phyloP scores from a whole-genome alignment of 2,329 filamentous ascomycete species.

The Xylariaceae sp. region DNA sequence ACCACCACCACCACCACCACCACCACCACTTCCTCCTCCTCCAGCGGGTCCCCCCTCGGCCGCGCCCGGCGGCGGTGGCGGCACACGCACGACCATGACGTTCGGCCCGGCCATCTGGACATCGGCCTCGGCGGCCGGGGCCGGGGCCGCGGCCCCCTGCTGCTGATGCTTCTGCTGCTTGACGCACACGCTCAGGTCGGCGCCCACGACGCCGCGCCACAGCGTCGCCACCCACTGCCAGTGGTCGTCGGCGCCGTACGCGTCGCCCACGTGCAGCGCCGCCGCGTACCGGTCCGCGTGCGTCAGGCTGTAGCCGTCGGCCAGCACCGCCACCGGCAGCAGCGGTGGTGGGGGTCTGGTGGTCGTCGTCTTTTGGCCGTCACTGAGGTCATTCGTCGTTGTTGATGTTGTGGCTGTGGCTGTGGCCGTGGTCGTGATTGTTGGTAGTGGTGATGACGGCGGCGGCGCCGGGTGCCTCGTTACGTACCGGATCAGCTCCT shows the following conservation, averaged over 20 bases:
- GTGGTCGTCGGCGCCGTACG: conserved; percentile 77
- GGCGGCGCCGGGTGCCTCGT: conserved; percentile 21
- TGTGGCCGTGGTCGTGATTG: conserved; percentile 4
- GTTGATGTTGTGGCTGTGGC: background rate
- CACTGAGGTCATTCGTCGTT: conserved; percentile 1
- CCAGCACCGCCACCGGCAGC: conserved; percentile 67
- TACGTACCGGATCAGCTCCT: conserved; percentile 55
- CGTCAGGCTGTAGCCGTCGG: conserved; percentile 71
- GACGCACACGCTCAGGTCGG: conserved; percentile 71
- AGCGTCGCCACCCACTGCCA: conserved; percentile 97
- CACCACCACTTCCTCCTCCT: too few relatives aligned
- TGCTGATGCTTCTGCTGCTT: conserved; percentile 21
- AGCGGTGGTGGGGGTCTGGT: conserved; percentile 11
- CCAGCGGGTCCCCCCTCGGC: too few relatives aligned
- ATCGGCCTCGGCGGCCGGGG: conserved; percentile 6
- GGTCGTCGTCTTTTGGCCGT: conserved; percentile 1
- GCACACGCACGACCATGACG: conserved; percentile 48
- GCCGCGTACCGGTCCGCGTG: conserved; percentile 69
- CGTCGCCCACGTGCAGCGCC: conserved; percentile 65
- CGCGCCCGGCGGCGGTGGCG: conserved; percentile 8
- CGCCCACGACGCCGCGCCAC: conserved; percentile 78
- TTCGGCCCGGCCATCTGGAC: conserved; percentile 52
- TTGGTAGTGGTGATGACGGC: too few relatives aligned
- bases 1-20: conserved; percentile 25
- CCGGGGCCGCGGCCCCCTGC: conserved; percentile 9